phyloP scores from a whole-genome alignment of 2,329 filamentous ascomycete genomes.

The Aphanoascus verrucosus region DNA sequence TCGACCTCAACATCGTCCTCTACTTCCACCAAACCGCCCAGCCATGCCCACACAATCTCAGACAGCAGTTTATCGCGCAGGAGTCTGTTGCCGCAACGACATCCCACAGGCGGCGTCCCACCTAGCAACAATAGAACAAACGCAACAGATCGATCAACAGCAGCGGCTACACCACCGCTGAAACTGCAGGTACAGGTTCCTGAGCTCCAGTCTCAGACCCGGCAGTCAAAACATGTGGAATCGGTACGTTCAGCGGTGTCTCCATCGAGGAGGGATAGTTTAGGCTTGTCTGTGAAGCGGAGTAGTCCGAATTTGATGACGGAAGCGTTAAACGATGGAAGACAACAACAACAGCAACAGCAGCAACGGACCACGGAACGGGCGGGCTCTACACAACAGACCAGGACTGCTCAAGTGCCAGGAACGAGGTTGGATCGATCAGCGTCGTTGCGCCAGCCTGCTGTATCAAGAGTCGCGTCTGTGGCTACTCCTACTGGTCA shows the following conservation, averaged over 20 bases:
- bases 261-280: neutral
- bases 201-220: neutral
- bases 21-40: neutral
- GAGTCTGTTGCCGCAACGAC: slow-evolving; percentile 27
- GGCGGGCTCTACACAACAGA: neutral
- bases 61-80: slow-evolving; percentile 9
- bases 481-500: slow-evolving; percentile 19
- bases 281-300: neutral
- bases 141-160: slow-evolving; percentile 16
- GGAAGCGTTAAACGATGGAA: neutral
- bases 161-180: slow-evolving; percentile 15
- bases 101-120: slow-evolving; percentile 12
- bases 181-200: slow-evolving; percentile 1
- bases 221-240: neutral
- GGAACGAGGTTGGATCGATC: slow-evolving; percentile 28
- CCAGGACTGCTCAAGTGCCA: slow-evolving; percentile 18
- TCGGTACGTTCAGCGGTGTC: neutral
- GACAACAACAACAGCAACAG: slow-evolving; percentile 16
- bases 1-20: slow-evolving; percentile 12
- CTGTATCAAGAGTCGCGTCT: slow-evolving; percentile 16
- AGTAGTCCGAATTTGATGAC: neutral
- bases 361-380: slow-evolving; percentile 3
- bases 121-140: too few species aligned
- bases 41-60: neutral
- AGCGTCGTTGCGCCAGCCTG: slow-evolving; percentile 30